These are phyloP conservation scores for Penicillium sp. DNA, from an alignment of 2,329 filamentous ascomycete genomes.

Conservation along the genomic window DNA sequence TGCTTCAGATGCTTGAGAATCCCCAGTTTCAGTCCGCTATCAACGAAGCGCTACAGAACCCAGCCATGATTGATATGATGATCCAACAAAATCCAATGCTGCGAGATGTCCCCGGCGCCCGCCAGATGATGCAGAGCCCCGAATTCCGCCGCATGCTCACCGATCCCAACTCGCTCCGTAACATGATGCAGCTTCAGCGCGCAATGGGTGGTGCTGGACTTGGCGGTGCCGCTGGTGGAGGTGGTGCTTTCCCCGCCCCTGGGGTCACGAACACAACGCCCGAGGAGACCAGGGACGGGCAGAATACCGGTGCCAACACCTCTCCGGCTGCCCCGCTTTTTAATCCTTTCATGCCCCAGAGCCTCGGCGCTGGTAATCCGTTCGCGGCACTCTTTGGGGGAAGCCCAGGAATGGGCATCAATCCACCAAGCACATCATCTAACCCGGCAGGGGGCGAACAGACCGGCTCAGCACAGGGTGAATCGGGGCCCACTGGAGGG, in stretches of 20 bases:
- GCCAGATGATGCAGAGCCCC: conserved; percentile 85
- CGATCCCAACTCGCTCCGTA: conserved; percentile 81
- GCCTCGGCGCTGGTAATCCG: conserved; percentile 55
- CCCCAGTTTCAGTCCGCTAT: conserved; percentile 85
- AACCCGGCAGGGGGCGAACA: conserved; percentile 36
- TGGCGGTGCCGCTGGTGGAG: conserved; percentile 42
- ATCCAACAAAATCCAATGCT: conserved; percentile 88
- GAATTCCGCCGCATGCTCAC: conserved; percentile 92
- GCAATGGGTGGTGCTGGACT: conserved; percentile 59
- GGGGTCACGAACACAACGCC: conserved; percentile 88
- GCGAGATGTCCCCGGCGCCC: conserved; percentile 73
- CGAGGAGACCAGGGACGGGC: conserved; percentile 46
- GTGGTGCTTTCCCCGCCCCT: conserved; percentile 78
- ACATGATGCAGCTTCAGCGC: conserved; percentile 81
- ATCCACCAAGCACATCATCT: conserved; percentile 38
- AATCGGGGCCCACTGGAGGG: conserved; percentile 34
- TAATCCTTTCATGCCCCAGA: conserved; percentile 37
- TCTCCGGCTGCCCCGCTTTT: conserved; percentile 25
- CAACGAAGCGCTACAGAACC: conserved; percentile 95
- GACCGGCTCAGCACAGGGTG: conserved; percentile 35
- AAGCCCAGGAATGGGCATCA: conserved; percentile 30
- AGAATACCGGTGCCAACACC: conserved; percentile 37
- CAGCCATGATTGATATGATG: conserved; percentile 92
- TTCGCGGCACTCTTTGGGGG: conserved; percentile 64
- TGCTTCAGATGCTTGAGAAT: conserved; percentile 85